Evolutionary conservation across 1,284 basidiomycete species (phyloP), one percentile per base, ranked within the genome.

Genomic region (Cronartium quercuum): DNA sequence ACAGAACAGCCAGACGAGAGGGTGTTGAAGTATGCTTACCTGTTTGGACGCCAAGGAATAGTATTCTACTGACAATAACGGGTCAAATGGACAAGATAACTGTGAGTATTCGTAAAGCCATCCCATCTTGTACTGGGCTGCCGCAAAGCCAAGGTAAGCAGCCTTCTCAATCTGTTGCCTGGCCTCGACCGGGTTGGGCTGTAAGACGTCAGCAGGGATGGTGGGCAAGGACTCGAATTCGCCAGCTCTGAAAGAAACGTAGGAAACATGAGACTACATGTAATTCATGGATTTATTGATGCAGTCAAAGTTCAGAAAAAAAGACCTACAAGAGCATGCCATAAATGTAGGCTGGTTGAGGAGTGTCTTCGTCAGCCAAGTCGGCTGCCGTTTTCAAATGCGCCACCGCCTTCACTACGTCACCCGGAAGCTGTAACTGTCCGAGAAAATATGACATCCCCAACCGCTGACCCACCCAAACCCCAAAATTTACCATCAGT

Each of bases 41-140:
- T 89, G 87, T 82, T 94, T 89, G 75, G 88, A 90, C 0, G 94
- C 94, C 7, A 85, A 81, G 40, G 87, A 89, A 82, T 97, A 97
- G 82, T 94, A 97, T 81, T 95, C 91, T 34, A 98, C 93, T 74
- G 89, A 91, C 55, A 96, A 84, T 18, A 96, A 84, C 0, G 94
- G 89, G 79, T 97, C 93, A 82, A 93, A 97, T 0, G 89, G 86
- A 84, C 91, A 93, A 0, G 90, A 90, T 1, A 91, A 85, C 51
- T 89, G 86, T 0, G 94, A 94, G 79, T 95, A 93, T 81, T 97
- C 94, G 83, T 92, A 94, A 2, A 90, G 87, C 81, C 92, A 91
- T 0, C 94, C 94, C 64, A 92, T 86, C 82, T 96, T 96, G 85
- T 93, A 95, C 81, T 95, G 92, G 0, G 94, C 94, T 0, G 92